Conservation (phyloP, 441 rosid genomes). For the Brassica balearica region DNA sequence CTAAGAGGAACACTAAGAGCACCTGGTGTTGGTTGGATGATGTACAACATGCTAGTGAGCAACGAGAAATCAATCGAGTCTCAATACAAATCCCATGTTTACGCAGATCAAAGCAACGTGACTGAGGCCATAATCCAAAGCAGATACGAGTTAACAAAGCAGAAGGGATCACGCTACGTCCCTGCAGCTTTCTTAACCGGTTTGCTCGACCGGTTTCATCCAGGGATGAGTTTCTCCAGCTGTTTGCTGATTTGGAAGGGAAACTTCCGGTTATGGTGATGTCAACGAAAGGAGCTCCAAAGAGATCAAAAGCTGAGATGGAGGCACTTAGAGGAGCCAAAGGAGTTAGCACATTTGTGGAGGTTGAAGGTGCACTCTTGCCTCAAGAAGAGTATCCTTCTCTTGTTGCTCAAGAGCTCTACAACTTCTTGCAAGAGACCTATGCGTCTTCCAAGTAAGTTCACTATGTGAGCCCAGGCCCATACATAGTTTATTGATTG, state of each 20-base stretch:
- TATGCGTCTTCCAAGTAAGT: constrained; percentile 39
- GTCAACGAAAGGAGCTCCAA: constrained; percentile 74
- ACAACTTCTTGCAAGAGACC: constrained; percentile 64
- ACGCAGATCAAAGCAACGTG: constrained; percentile 81
- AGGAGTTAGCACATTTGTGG: constrained; percentile 77
- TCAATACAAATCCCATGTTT: constrained; percentile 87
- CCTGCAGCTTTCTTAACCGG: constrained; percentile 94
- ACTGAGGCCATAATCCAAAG: constrained; percentile 67
- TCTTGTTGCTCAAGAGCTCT: constrained; percentile 64
- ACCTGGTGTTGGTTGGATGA: constrained; percentile 90
- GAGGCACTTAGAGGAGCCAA: constrained; percentile 73
- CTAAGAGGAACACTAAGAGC: constrained; percentile 82
- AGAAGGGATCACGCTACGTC: constrained; percentile 77
- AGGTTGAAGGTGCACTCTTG: constrained; percentile 81
- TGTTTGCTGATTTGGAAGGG: constrained; percentile 70
- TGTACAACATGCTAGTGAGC: constrained; percentile 93
- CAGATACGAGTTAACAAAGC: constrained; percentile 73
- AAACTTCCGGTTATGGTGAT: constrained; percentile 65
- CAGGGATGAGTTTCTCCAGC: constrained; percentile 70
- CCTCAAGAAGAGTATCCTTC: constrained; percentile 92
- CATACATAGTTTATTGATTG: background rate
- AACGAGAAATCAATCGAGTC: constrained; percentile 85
- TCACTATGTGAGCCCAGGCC: background rate
- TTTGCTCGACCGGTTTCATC: constrained; percentile 80
- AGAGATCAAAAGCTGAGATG: constrained; percentile 94